Evolutionary conservation across 2,329 filamentous ascomycete genomes (phyloP), one percentile per base, ranked within the genome.

Genomic region (Calycina herbarum): DNA sequence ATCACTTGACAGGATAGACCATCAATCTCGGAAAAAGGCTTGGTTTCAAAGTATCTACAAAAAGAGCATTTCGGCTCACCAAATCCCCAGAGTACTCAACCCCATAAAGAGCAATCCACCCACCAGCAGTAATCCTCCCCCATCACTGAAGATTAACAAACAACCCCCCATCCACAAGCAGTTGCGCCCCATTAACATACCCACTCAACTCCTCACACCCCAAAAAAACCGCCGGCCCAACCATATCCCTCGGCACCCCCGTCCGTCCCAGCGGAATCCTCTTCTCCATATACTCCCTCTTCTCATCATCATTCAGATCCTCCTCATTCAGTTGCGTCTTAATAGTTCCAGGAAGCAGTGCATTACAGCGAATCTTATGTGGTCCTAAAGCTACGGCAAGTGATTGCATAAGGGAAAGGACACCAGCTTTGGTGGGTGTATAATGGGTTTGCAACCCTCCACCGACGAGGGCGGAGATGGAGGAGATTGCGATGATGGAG

Each of bases 361-460:
- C 92, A 76, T 96, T 96, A 76, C 93, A 96, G 62, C 93, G 80
- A 63, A 96, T 93, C 5, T 83, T 82, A 76, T 95, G 85, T 73
- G 86, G 84, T 0, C 93, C 93, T 57, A 96, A 78, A 8, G 93
- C 91, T 40, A 92, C 90, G 0, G 93, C 93, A 45, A 87, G 88
- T 69, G 89, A 92, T 80, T 96, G 93, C 86, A 96, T 95, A 57
- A 96, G 82, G 58, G 87, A 91, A 45, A 92, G 76, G 2, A 96
- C 84, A 2, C 92, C 93, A 0, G 93, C 92, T 78, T 96, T 96
- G 17, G 93, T 96, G 10, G 93, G 91, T 17, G 93, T 96, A 78
- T 96, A 96, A 76, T 96, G 93, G 31, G 87, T 89, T 79, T 96
- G 93, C 58, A 84, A 81, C 0, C 89, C 91, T 56, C 92, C 93